Conservation (phyloP, 768 basidiomycete genomes). For the Serendipita vermifera region DNA sequence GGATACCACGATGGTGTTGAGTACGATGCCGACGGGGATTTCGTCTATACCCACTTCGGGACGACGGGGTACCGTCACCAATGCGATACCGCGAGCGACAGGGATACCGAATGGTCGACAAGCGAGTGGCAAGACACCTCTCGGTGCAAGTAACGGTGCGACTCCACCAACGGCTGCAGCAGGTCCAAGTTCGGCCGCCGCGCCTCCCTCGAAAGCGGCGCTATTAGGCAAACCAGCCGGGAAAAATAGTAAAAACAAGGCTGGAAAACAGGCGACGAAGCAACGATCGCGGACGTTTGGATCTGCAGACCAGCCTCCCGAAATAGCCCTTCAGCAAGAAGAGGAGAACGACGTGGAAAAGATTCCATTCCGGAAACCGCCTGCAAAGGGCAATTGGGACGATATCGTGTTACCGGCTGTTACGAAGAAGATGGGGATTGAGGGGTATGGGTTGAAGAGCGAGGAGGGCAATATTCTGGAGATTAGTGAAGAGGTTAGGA, state of each 20-base stretch:
- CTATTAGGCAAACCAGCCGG: not conserved
- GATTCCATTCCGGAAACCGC: slow-evolving; percentile 6
- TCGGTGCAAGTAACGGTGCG: slow-evolving; percentile 36
- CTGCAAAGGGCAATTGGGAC: slow-evolving; percentile 63
- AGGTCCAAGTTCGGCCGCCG: slow-evolving; percentile 24
- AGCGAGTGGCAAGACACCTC: slow-evolving; percentile 25
- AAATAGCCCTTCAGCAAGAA: slow-evolving; percentile 24
- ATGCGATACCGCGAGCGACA: no score
- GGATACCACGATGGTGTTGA: slow-evolving; percentile 3
- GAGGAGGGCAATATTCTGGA: slow-evolving; percentile 1
- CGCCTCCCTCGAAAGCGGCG: slow-evolving; percentile 24
- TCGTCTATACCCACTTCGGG: not conserved
- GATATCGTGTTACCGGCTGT: slow-evolving; percentile 79
- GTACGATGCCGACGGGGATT: not conserved
- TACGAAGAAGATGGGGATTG: slow-evolving; percentile 67
- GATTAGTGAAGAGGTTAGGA: slow-evolving; percentile 4
- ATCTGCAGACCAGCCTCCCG: slow-evolving; percentile 34
- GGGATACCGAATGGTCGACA: no score
- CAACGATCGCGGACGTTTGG: not conserved
- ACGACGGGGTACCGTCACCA: no score
- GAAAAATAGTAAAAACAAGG: not conserved
- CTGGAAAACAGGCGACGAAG: not conserved
- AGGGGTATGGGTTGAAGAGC: slow-evolving; percentile 26
- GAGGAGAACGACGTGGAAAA: not conserved
- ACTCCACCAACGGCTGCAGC: slow-evolving; percentile 28